Evolutionary conservation across 202 grass and related monocot species (phyloP).

Genomic region (Zizania palustris): DNA sequence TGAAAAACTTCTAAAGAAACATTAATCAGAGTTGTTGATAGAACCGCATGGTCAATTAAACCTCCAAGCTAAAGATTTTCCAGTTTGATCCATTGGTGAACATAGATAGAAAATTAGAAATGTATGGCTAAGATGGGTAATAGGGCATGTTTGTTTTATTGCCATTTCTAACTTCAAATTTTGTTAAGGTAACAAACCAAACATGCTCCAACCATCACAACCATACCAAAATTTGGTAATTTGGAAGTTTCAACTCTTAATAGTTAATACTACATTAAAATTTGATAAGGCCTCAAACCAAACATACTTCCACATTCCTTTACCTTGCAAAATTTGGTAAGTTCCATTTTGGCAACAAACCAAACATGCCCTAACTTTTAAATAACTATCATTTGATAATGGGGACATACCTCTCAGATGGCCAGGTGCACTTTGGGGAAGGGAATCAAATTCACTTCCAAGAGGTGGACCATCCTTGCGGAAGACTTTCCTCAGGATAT

Average conservation of each 20-base stretch:
- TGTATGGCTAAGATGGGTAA: background rate
- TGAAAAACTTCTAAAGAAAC: constrained; percentile 8
- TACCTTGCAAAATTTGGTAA: too few species aligned
- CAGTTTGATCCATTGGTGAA: constrained; percentile 23
- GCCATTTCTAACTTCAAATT: too few species aligned
- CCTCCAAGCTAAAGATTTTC: constrained; percentile 1
- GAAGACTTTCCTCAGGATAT: constrained; percentile 81
- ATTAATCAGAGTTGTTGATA: constrained; percentile 16
- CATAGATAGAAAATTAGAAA: constrained; percentile 20
- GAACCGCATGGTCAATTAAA: constrained; percentile 7
- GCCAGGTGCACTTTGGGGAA: constrained; percentile 40
- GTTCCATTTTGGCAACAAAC: too few species aligned
- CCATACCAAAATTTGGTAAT: too few species aligned
- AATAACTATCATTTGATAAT: background rate
- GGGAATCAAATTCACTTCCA: constrained; percentile 67
- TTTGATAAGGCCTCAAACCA: too few species aligned
- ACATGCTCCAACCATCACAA: too few species aligned
- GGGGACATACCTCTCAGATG: constrained; percentile 54
- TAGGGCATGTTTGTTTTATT: background rate
- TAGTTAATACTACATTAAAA: too few species aligned
- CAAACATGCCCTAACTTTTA: background rate
- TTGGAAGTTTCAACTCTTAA: too few species aligned
- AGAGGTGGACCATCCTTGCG: constrained; percentile 89
- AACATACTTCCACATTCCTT: too few species aligned
- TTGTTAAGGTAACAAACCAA: too few species aligned